These are phyloP conservation scores for Ceratocystis harringtonii DNA, from an alignment of 2,329 filamentous ascomycete species.

Conservation along the genomic window DNA sequence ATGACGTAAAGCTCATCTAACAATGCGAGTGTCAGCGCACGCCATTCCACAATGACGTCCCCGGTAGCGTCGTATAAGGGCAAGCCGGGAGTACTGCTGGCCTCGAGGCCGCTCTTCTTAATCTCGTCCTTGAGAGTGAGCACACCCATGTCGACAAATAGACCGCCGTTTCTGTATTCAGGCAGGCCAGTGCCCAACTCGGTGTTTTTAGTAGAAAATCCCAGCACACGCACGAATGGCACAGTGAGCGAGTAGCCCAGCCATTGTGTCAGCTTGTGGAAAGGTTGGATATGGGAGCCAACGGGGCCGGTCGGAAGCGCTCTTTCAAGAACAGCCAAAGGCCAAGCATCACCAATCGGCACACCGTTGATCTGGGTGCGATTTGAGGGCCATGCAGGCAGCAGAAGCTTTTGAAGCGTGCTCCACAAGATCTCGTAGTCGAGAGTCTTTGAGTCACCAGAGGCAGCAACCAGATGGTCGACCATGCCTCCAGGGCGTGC, in stretches of 20 bases:
- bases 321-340: constrained; percentile 24
- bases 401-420: constrained; percentile 30
- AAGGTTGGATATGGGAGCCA: constrained; percentile 30
- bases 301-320: constrained; percentile 6
- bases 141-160: constrained; percentile 47
- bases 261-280: constrained; percentile 56
- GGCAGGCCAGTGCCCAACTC: constrained; percentile 51
- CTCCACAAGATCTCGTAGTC: constrained; percentile 30
- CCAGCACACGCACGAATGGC: constrained; percentile 39
- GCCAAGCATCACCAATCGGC: constrained; percentile 38
- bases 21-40: constrained; percentile 42
- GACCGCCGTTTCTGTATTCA: constrained; percentile 57
- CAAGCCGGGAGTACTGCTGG: constrained; percentile 25
- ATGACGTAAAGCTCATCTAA: constrained; percentile 35
- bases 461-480: constrained; percentile 27
- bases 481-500: constrained; percentile 35
- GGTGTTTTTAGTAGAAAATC: constrained; percentile 35
- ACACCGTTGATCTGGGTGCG: constrained; percentile 34
- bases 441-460: constrained; percentile 22
- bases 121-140: constrained; percentile 35
- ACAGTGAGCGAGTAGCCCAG: constrained; percentile 59
- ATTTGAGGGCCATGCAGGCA: constrained; percentile 35
- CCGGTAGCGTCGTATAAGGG: constrained; percentile 38
- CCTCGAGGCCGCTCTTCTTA: constrained; percentile 28
- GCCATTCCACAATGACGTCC: constrained; percentile 47